Evolutionary conservation across 257 asterid species (phyloP), one percentile per base, ranked within the genome.

Genomic region (Penstemon newberryi): DNA sequence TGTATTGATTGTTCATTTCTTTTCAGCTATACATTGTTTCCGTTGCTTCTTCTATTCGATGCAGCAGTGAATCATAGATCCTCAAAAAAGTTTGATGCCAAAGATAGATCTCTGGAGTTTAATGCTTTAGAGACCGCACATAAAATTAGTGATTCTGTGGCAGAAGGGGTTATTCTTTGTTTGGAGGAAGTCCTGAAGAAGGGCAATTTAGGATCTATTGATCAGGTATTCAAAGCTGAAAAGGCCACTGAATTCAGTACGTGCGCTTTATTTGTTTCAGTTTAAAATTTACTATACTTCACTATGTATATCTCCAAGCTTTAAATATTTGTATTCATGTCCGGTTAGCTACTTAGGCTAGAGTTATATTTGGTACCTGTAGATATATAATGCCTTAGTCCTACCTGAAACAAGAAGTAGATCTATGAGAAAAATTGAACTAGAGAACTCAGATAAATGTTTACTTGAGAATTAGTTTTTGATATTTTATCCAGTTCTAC

Each of bases 31-130:
- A 79, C 83, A 38, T 78, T 88, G 88, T 88, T 90, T 75, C 99
- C 99, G 0, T 75, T 93, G 85, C 86, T 93, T 81, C 89, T 88
- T 69, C 85, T 94, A 66, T 80, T 83, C 81, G 96, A 94, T 63
- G 93, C 88, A 12, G 83, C 99, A 54, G 91, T 91, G 38, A 82
- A 80, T 40, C 82, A 84, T 77, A 82, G 96, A 75, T 83, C 97
- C 64, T 72, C 88, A 69, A 67, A 56, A 59, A 82, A 81, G 56
- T 53, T 19, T 4, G 82, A 80, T 64, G 49, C 81, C 49, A 63
- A 67, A 69, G 90, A 73, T 68, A 60, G 69, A 50, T 47, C 77
- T 47, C 53, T 66, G 60, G 66, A 19, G 51, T 68, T 66, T 74
- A 70, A 42, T 64, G 55, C 77, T 68, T 72, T 70, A 53, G 81